These are phyloP conservation scores for Lasiosphaeriaceae sp. DNA, from an alignment of 495 filamentous ascomycete genomes.

Conservation along the genomic window DNA sequence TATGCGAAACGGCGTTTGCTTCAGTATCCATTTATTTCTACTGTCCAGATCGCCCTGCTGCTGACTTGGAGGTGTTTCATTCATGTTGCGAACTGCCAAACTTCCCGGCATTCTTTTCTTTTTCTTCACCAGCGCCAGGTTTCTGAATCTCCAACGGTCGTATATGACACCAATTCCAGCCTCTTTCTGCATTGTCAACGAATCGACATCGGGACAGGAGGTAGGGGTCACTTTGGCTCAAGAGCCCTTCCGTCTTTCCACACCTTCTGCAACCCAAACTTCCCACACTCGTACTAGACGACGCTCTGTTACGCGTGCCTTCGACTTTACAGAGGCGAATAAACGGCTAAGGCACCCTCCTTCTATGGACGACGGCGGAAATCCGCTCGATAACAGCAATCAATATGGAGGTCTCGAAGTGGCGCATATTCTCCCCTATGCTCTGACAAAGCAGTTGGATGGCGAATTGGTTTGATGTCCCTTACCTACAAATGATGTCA, in stretches of 20 bases:
- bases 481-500: not conserved
- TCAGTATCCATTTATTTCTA: not conserved
- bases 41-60: not conserved
- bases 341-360: conserved; percentile 1
- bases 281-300: not conserved
- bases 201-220: not conserved
- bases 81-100: not conserved
- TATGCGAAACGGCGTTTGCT: not conserved
- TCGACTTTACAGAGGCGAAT: conserved; percentile 4
- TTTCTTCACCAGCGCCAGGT: not conserved
- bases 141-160: not conserved
- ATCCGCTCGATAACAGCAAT: conserved; percentile 12
- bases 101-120: not conserved
- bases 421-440: conserved; percentile 27
- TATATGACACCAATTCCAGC: not conserved
- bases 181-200: not conserved
- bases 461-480: conserved; percentile 2
- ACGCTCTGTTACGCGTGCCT: conserved; percentile 6
- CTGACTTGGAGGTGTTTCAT: not conserved
- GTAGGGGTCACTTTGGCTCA: not conserved
- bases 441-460: conserved; percentile 16
- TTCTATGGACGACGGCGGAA: conserved; percentile 20
- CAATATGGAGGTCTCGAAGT: conserved; percentile 19
- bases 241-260: not conserved
- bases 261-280: not conserved